phyloP scores from a whole-genome alignment of 331 rosid species.

The Erythrophleum ivorense region DNA sequence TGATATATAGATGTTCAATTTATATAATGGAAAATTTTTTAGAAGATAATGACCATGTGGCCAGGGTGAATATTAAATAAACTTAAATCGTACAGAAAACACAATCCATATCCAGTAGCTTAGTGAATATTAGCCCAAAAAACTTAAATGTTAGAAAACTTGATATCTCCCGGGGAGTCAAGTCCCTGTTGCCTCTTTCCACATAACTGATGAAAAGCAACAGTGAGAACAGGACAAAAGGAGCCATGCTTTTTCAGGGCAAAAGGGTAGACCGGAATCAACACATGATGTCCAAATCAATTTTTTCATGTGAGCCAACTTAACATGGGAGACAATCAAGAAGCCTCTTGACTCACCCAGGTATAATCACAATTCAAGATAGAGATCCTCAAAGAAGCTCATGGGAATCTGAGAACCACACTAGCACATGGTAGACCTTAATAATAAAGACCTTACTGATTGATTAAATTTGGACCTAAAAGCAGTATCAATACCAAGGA shows the following conservation, averaged over 20 bases:
- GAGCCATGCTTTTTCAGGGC: background rate
- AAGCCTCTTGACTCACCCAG: conserved; percentile 26
- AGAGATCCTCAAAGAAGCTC: background rate
- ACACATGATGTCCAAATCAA: conserved; percentile 10
- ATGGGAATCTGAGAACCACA: conserved; percentile 26
- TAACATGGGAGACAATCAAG: conserved; percentile 14
- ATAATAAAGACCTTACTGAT: conserved; percentile 25
- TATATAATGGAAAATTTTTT: conserved; percentile 4
- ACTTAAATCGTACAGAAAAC: conserved; percentile 1
- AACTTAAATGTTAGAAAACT: background rate
- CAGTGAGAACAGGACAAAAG: background rate
- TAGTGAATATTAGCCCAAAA: background rate
- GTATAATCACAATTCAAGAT: conserved; percentile 2
- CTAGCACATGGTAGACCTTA: background rate
- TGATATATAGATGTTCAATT: background rate
- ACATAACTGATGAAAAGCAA: background rate
- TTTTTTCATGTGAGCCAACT: conserved; percentile 1
- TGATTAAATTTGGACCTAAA: background rate
- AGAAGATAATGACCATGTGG: background rate
- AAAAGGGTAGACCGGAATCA: background rate
- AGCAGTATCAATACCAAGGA: conserved; percentile 10
- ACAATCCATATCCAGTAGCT: conserved; percentile 9
- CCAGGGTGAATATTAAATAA: background rate
- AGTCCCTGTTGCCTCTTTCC: background rate
- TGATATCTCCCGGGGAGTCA: conserved; percentile 1